Evolutionary conservation across 495 filamentous ascomycete genomes (phyloP), one percentile per base, ranked within the genome.

Genomic region (Penicillium mononematosum): DNA sequence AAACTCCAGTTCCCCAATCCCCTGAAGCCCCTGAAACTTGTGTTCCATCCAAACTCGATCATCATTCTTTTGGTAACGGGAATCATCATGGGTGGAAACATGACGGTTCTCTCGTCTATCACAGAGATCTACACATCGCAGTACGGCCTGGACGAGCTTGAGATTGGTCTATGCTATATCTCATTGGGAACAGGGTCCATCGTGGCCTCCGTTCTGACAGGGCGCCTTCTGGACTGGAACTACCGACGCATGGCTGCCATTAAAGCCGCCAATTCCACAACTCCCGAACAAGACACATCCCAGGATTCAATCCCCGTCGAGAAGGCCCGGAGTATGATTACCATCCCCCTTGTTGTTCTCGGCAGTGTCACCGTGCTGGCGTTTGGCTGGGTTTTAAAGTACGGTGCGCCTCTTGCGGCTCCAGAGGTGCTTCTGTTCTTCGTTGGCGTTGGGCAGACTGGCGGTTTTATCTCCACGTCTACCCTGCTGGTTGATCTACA

Each of bases 401-500:
- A 64, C 24, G 68, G 70, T 53, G 70, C 67, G 8, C 74, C 73
- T 49, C 58, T 83, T 2, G 72, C 75, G 1, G 80, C 77, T 3
- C 78, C 78, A 10, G 66, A 85, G 5, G 71, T 86, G 0, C 55
- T 86, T 6, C 67, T 80, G 0, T 85, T 85, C 53, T 62, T 84
- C 45, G 69, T 82, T 39, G 82, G 81, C 0, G 45, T 80, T 17
- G 72, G 70, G 19, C 67, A 82, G 14, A 81, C 81, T 0, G 81
- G 77, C 1, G 74, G 75, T 1, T 83, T 83, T 45, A 77, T 77
- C 69, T 16, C 61, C 64, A 49, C 17, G 45, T 50, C 45, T 19
- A 47, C 48, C 25, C 51, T 89, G 58, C 66, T 88, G 16, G 77
- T 88, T 2, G 86, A 90, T 55, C 68, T 88, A 10, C 81, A 85